These are phyloP conservation scores for Starmerella tilneyi DNA, from an alignment of 805 yeast genomes.

Conservation along the genomic window DNA sequence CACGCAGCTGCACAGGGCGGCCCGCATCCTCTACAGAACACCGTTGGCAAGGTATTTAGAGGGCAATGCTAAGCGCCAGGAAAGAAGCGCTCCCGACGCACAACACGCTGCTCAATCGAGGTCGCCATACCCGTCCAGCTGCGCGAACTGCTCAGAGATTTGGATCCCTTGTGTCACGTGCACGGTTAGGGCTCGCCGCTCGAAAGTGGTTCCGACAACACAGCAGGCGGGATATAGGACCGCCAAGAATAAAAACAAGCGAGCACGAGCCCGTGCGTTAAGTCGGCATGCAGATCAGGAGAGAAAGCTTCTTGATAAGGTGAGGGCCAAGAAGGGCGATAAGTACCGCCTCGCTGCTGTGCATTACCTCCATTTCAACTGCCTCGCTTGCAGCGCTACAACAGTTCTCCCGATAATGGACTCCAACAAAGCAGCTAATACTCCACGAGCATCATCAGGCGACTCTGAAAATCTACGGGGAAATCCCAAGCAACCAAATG, in stretches of 20 bases:
- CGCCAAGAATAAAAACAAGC: conserved; percentile 1
- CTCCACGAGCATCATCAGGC: too few relatives aligned
- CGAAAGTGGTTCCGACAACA: background rate
- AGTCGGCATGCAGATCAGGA: background rate
- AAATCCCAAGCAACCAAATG: too few relatives aligned
- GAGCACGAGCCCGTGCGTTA: conserved; percentile 3
- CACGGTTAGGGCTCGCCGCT: background rate
- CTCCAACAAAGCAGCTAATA: too few relatives aligned
- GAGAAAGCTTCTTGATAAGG: too few relatives aligned
- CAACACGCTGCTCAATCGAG: background rate
- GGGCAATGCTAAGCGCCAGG: background rate
- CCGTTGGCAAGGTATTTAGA: conserved; percentile 1
- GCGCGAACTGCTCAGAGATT: conserved; percentile 1
- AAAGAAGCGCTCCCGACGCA: background rate
- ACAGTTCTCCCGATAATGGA: background rate
- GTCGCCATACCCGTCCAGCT: conserved; percentile 1
- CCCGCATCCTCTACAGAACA: background rate
- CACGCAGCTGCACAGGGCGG: conserved; percentile 2
- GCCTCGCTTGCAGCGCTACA: background rate
- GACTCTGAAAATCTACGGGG: too few relatives aligned
- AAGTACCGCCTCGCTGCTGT: background rate
- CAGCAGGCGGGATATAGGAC: too few relatives aligned
- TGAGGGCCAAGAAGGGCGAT: background rate
- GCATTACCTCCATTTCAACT: background rate
- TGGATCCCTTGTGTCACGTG: conserved; percentile 7